Evolutionary conservation across 2,329 filamentous ascomycete genomes (phyloP).

Genomic region (Paracamarosporium sp.): DNA sequence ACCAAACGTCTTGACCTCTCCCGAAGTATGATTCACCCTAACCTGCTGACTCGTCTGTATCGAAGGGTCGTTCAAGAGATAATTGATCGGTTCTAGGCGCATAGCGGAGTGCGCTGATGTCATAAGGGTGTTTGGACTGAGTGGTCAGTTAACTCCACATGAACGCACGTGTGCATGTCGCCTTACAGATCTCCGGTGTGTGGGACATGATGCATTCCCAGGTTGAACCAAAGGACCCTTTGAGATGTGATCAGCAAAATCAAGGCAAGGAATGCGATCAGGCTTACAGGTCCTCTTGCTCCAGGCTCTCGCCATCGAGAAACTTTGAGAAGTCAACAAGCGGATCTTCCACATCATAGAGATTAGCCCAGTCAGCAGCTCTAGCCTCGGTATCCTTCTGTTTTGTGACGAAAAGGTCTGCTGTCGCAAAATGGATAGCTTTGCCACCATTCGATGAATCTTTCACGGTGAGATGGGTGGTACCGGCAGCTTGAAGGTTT

Average conservation of each 20-base stretch:
- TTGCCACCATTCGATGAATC: slow-evolving; percentile 57
- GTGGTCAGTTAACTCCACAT: not conserved
- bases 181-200: slow-evolving; percentile 43
- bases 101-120: slow-evolving; percentile 55
- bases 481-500: slow-evolving; percentile 22
- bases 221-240: slow-evolving; percentile 59
- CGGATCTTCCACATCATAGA: slow-evolving; percentile 54
- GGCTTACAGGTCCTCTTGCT: slow-evolving; percentile 46
- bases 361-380: slow-evolving; percentile 55
- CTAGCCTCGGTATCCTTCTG: slow-evolving; percentile 62
- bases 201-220: slow-evolving; percentile 61
- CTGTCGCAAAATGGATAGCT: slow-evolving; percentile 57
- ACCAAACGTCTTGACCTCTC: slow-evolving; percentile 39
- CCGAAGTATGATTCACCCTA: slow-evolving; percentile 46
- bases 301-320: slow-evolving; percentile 54
- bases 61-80: slow-evolving; percentile 51
- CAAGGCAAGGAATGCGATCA: not conserved
- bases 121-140: slow-evolving; percentile 58
- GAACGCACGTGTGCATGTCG: not conserved
- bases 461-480: slow-evolving; percentile 51
- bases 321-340: slow-evolving; percentile 60
- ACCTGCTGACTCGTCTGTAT: slow-evolving; percentile 51
- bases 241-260: not conserved
- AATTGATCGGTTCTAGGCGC: slow-evolving; percentile 55
- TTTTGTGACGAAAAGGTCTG: slow-evolving; percentile 59